Percentiles rank a stretch among this genome's conserved stretches.
Conservation (phyloP, 2,329 filamentous ascomycete species). For the Elsinoe necatrix region DNA sequence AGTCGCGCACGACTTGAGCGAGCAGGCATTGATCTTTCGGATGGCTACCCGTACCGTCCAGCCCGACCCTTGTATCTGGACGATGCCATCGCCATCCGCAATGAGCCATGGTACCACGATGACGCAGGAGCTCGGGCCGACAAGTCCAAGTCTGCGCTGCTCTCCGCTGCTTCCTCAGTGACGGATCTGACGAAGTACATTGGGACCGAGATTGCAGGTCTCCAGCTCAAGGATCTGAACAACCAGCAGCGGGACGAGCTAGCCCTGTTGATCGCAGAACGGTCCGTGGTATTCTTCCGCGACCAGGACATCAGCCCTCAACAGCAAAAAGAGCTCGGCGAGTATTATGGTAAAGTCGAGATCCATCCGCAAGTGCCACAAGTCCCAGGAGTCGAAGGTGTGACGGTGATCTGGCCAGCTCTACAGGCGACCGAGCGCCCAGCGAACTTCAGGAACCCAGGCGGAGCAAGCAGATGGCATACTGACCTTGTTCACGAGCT, state of each 20-base stretch:
- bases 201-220: slow-evolving; percentile 55
- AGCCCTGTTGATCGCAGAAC: slow-evolving; percentile 53
- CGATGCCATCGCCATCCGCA: slow-evolving; percentile 58
- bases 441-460: slow-evolving; percentile 57
- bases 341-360: slow-evolving; percentile 58
- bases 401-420: slow-evolving; percentile 59
- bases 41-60: slow-evolving; percentile 64
- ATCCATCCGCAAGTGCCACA: slow-evolving; percentile 64
- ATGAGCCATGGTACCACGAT: slow-evolving; percentile 39
- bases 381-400: slow-evolving; percentile 57
- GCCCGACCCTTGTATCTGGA: slow-evolving; percentile 59
- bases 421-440: slow-evolving; percentile 53
- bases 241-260: slow-evolving; percentile 54
- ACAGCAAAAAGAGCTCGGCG: slow-evolving; percentile 54
- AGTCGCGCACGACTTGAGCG: slow-evolving; percentile 54
- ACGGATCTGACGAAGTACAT: slow-evolving; percentile 55
- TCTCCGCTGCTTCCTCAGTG: slow-evolving; percentile 55
- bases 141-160: slow-evolving; percentile 46
- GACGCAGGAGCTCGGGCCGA: slow-evolving; percentile 56
- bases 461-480: slow-evolving; percentile 62
- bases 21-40: slow-evolving; percentile 59
- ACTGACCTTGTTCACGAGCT: slow-evolving; percentile 62
- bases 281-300: slow-evolving; percentile 60
- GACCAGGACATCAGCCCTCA: slow-evolving; percentile 54
- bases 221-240: slow-evolving; percentile 55